phyloP scores from a whole-genome alignment of 2,329 filamentous ascomycete species.

The Ilyonectria mors-panacis region DNA sequence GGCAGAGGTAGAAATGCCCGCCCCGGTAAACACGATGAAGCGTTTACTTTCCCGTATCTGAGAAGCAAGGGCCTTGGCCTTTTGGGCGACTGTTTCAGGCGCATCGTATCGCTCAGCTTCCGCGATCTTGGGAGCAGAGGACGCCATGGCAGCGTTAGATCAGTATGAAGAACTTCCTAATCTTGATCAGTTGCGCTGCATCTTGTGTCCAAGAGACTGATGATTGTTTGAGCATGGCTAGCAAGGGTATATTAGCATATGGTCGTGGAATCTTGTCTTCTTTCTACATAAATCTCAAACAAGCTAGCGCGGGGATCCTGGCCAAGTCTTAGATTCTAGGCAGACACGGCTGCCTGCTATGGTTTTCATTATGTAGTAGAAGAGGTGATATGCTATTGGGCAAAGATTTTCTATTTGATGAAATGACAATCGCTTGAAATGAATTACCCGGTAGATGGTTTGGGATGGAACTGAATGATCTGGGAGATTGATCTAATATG shows the following conservation, averaged over 20 bases:
- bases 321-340: no score
- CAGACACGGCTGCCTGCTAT: no score
- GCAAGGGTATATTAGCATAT: no score
- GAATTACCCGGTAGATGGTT: background rate
- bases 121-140: conserved; percentile 31
- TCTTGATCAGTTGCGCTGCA: background rate
- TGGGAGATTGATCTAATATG: background rate
- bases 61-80: conserved; percentile 55
- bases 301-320: no score
- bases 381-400: no score
- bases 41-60: conserved; percentile 60
- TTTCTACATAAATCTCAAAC: no score
- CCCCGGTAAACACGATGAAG: conserved; percentile 63
- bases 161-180: background rate
- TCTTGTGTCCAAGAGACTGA: background rate
- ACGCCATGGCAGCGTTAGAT: conserved; percentile 29
- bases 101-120: conserved; percentile 35
- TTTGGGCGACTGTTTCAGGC: conserved; percentile 42
- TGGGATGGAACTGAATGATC: background rate
- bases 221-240: no score
- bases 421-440: background rate
- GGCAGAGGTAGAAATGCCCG: conserved; percentile 63
- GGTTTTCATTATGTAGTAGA: no score
- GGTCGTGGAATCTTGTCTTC: no score
- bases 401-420: background rate